Evolutionary conservation across 495 filamentous ascomycete species (phyloP).

Genomic region (Paragyromitra xinjiangensis): DNA sequence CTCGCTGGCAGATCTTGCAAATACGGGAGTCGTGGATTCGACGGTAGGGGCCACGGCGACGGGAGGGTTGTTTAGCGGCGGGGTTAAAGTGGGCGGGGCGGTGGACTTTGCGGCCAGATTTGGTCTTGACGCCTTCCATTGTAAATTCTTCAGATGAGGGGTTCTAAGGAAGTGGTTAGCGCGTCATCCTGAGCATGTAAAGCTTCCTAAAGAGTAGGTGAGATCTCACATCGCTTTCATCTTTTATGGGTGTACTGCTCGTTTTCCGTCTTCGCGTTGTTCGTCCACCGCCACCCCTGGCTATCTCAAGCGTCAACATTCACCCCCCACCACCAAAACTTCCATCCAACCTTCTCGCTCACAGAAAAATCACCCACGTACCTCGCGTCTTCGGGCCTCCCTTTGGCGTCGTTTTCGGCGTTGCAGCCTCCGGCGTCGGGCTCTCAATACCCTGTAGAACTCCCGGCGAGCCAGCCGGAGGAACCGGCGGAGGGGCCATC

Average conservation of each 20-base stretch:
- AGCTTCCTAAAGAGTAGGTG: background rate
- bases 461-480: slow-evolving; percentile 20
- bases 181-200: background rate
- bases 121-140: slow-evolving; percentile 67
- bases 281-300: slow-evolving; percentile 30
- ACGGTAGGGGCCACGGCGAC: slow-evolving; percentile 59
- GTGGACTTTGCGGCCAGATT: slow-evolving; percentile 82
- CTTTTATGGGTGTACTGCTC: slow-evolving; percentile 48
- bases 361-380: background rate
- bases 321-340: background rate
- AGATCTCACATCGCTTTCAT: slow-evolving; percentile 50
- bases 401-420: slow-evolving; percentile 30
- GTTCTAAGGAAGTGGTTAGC: slow-evolving; percentile 18
- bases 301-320: slow-evolving; percentile 10
- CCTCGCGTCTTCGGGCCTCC: slow-evolving; percentile 27
- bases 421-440: slow-evolving; percentile 24
- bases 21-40: slow-evolving; percentile 60
- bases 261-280: slow-evolving; percentile 45
- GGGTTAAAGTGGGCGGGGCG: slow-evolving; percentile 78
- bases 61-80: slow-evolving; percentile 64
- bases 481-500: slow-evolving; percentile 15
- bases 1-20: slow-evolving; percentile 81
- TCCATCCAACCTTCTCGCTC: background rate
- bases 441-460: slow-evolving; percentile 17
- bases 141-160: slow-evolving; percentile 57